These are phyloP conservation scores for Aureoboletus auriporus DNA, from an alignment of 768 basidiomycete genomes.

Conservation along the genomic window DNA sequence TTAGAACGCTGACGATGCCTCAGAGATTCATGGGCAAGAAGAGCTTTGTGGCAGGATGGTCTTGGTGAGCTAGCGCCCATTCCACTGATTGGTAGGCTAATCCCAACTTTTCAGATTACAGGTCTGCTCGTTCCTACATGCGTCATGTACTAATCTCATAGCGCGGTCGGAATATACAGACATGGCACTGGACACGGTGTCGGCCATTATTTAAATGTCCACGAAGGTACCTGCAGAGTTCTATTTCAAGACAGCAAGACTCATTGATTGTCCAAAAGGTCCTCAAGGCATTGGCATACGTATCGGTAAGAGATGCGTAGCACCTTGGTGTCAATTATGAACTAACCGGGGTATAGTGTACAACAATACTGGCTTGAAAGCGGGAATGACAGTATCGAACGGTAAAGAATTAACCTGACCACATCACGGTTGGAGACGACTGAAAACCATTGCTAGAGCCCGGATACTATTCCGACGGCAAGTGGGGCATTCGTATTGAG, in stretches of 20 bases:
- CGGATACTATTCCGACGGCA: constrained; percentile 88
- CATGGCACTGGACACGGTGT: constrained; percentile 96
- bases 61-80: constrained; percentile 49
- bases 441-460: constrained; percentile 51
- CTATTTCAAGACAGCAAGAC: not conserved
- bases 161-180: constrained; percentile 33
- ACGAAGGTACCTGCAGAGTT: constrained; percentile 50
- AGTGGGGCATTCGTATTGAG: constrained; percentile 92
- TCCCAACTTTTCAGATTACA: constrained; percentile 43
- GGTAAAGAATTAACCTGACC: constrained; percentile 30
- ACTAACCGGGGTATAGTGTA: constrained; percentile 40
- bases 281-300: constrained; percentile 52
- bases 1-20: not conserved
- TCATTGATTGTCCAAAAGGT: constrained; percentile 32
- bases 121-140: constrained; percentile 31
- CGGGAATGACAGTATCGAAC: constrained; percentile 90
- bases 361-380: constrained; percentile 68
- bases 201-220: constrained; percentile 91
- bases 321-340: not conserved
- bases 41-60: constrained; percentile 81
- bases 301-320: constrained; percentile 24
- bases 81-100: not conserved
- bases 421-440: not conserved
- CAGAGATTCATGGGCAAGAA: constrained; percentile 80
- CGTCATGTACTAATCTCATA: not conserved